Evolutionary conservation across 129 eudicot species (phyloP), one percentile per base, ranked within the genome.

Genomic region (Chrysanthemum lavandulifolium): DNA sequence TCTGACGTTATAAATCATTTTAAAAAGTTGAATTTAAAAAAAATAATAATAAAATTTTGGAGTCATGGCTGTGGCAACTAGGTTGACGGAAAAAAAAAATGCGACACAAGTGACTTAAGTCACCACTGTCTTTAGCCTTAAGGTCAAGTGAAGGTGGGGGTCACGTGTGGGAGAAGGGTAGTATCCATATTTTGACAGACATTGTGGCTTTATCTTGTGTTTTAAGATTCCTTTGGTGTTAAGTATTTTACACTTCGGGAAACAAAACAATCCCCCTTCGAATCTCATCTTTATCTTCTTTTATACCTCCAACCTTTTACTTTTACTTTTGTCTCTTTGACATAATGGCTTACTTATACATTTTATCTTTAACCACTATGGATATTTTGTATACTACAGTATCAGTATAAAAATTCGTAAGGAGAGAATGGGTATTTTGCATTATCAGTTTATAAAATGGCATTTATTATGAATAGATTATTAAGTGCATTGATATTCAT

Each of bases 171-270:
- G 67, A 12, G 47, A 8, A n/a, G 71, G 51, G 53, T 57, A 67
- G 57, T 55, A 66, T 55, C 67, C 19, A 47, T 48, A 67, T 16
- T 49, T 40, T 56, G 60, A 75, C 59, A 67, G 47, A 76, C 68
- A 67, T 14, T 53, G 61, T 67, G 74, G 74, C 19, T 2, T 10
- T 58, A 25, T 76, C 74, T 47, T 76, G 9, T 67, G 58, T 67
- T 14, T 75, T 19, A 10, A 40, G 79, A 75, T 76, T 76, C 68
- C 80, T 76, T 76, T 70, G 80, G 21, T 27, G 80, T 58, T 57
- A 76, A 76, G 80, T 59, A 45, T 67, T 67, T 57, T 57, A 75
- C 79, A 67, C 50, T 66, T 66, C 40, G 67, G 58, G 67, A 55
- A 75, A 75, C 56, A 65, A 25, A 53, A 19, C 58, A 25, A 60